A percentile compares a stretch with the other conserved stretches of the same genome.
These are phyloP conservation scores for Kalanchoe fedtschenkoi DNA, from an alignment of 164 flowering plant species.

Conservation along the genomic window DNA sequence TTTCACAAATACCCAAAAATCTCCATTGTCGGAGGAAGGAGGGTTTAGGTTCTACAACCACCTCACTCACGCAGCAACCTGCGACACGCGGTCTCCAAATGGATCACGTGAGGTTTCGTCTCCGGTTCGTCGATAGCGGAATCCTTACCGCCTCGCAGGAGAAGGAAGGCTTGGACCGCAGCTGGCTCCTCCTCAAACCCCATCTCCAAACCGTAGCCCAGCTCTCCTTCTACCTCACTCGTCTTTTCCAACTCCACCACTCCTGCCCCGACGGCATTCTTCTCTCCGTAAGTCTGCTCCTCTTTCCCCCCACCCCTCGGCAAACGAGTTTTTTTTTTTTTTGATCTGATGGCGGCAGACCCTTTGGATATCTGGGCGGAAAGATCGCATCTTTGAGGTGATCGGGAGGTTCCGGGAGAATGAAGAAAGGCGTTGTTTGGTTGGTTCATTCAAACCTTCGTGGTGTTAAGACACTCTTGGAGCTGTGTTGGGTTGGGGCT, in stretches of 20 bases:
- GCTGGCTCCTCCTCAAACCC: constrained; percentile 60
- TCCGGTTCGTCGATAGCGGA: constrained; percentile 31
- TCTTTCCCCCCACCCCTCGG: background rate
- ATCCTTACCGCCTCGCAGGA: constrained; percentile 44
- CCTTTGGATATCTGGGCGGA: no score
- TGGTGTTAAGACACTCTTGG: no score
- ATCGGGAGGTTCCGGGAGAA: no score
- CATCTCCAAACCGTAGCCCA: constrained; percentile 40
- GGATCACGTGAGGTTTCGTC: constrained; percentile 34
- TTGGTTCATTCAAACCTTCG: no score
- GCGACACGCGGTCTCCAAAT: constrained; percentile 1
- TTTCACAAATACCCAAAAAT: background rate
- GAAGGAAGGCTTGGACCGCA: constrained; percentile 44
- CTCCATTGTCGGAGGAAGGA: background rate
- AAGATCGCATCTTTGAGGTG: no score
- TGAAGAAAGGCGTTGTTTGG: no score
- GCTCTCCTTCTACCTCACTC: constrained; percentile 31
- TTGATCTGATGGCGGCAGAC: no score
- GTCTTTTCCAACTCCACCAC: constrained; percentile 31
- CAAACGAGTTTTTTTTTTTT: background rate
- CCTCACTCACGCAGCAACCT: background rate
- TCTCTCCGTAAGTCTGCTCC: constrained; percentile 43
- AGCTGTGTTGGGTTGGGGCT: no score
- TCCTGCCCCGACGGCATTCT: constrained; percentile 59
- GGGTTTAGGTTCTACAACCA: background rate